Evolutionary conservation across 2,329 filamentous ascomycete species (phyloP), one percentile per base, ranked within the genome.

Genomic region (Pseudogymnoascus sp.): DNA sequence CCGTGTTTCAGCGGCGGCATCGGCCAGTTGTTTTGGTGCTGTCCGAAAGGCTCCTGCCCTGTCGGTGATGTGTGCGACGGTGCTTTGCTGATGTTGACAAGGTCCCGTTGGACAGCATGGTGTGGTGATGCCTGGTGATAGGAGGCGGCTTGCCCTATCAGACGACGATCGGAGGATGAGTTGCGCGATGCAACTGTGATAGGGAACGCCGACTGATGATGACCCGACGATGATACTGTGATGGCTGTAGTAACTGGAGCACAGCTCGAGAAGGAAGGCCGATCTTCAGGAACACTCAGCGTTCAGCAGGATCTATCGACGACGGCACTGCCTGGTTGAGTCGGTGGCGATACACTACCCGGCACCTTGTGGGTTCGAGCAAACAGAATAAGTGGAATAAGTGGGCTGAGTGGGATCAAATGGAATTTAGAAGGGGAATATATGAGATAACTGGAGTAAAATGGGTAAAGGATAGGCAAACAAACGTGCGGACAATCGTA

Each of bases 301-400:
- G 15, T 18, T 11, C 47, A 33, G 8, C 15, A 33, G 43, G 37
- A 39, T 22, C 39, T 20, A 33, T 53, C 47, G 28, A 8, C 47
- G 11, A 33, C 15, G 15, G 47, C 15, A 53, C 33, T 53, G 47
- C 47, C 47, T 53, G 47, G 47, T 53, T 53, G 47, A 53, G 47
- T 28, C 15, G 47, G 47, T 53, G 47, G 47, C 47, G 15, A 53
- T 15, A 12, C 28, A 20, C 47, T 53, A 53, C 47, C 47, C n/a
- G 47, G 28, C 25, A 53, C 47, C 47, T 53, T 53, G 47, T 53
- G 47, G 47, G 47, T 18, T 7, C 9, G 33, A 14, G 33, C 47
- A 53, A 53, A 53, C 47, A 53, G 15, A 53, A 53, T 53, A 18
- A 18, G 47, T 53, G 47, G 47, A 53, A 30, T 33, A 9, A 12